Conservation (phyloP, 2,329 filamentous ascomycete species). For the Leptographium flavum region DNA sequence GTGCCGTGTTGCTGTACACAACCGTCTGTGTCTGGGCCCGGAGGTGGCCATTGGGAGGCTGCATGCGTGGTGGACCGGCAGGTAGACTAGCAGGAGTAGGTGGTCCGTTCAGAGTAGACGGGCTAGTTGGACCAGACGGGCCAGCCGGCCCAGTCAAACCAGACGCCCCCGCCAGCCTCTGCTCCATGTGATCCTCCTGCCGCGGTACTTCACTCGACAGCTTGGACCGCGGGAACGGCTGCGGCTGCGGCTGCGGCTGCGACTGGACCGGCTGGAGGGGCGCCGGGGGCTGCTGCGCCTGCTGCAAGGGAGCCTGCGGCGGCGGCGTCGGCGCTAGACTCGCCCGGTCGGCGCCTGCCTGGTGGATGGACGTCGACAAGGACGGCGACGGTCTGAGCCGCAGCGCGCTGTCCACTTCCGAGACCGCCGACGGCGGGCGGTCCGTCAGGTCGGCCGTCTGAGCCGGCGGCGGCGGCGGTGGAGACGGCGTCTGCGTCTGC, state of each 20-base stretch:
- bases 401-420: background rate
- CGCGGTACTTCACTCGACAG: background rate
- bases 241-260: slow-evolving; percentile 1
- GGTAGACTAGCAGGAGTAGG: no score
- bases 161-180: background rate
- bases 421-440: background rate
- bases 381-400: background rate
- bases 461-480: background rate
- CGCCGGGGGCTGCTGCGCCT: no score
- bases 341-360: background rate
- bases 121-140: no score
- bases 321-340: slow-evolving; percentile 1
- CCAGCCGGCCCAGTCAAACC: background rate
- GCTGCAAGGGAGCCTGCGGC: no score
- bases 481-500: no score
- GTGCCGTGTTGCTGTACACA: no score
- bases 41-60: no score
- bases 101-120: no score
- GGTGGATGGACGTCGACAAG: slow-evolving; percentile 1
- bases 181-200: background rate
- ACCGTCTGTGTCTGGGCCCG: no score
- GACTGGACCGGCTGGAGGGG: no score
- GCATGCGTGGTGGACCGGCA: no score
- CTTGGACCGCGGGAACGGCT: background rate
- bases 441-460: background rate